These are phyloP conservation scores for Polytrichum commune DNA, from an alignment of 225 moss, liverwort and hornwort genomes.

Conservation along the genomic window DNA sequence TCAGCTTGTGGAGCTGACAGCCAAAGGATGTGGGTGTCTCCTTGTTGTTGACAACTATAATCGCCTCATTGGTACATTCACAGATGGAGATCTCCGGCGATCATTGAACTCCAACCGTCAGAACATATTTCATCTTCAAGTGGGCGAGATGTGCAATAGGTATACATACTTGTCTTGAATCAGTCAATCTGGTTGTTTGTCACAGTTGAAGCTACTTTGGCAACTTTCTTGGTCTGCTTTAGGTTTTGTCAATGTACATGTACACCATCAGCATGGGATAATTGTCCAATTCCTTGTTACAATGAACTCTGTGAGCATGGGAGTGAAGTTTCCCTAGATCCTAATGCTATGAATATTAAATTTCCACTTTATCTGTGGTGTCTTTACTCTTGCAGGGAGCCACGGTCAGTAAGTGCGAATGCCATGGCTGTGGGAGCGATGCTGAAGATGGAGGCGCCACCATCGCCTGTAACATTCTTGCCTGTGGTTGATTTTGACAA, in stretches of 20 bases:
- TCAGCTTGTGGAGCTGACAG: slow-evolving; percentile 72
- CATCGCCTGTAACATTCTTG: slow-evolving; percentile 62
- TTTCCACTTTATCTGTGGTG: no score
- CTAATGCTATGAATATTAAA: no score
- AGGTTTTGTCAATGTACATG: no score
- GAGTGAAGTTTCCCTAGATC: no score
- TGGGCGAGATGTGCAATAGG: slow-evolving; percentile 81
- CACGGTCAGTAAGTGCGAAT: slow-evolving; percentile 52
- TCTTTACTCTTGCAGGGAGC: slow-evolving; percentile 36
- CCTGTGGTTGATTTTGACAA: slow-evolving; percentile 70
- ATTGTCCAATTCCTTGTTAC: no score
- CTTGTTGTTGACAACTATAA: slow-evolving; percentile 61
- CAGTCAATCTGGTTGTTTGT: no score
- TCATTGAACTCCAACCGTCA: slow-evolving; percentile 56
- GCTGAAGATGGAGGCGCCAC: slow-evolving; percentile 71
- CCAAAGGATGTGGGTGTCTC: slow-evolving; percentile 80
- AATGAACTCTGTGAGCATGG: no score
- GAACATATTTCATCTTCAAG: slow-evolving; percentile 62
- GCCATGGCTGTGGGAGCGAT: slow-evolving; percentile 79
- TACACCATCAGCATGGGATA: no score
- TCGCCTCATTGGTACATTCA: slow-evolving; percentile 74
- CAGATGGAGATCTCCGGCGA: slow-evolving; percentile 75
- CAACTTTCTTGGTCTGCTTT: no score
- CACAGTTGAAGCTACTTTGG: no score
- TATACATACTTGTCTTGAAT: slow-evolving; percentile 5